Base-by-base conservation (phyloP, 495 filamentous ascomycete species). In the Emericellopsis terricola region DNA sequence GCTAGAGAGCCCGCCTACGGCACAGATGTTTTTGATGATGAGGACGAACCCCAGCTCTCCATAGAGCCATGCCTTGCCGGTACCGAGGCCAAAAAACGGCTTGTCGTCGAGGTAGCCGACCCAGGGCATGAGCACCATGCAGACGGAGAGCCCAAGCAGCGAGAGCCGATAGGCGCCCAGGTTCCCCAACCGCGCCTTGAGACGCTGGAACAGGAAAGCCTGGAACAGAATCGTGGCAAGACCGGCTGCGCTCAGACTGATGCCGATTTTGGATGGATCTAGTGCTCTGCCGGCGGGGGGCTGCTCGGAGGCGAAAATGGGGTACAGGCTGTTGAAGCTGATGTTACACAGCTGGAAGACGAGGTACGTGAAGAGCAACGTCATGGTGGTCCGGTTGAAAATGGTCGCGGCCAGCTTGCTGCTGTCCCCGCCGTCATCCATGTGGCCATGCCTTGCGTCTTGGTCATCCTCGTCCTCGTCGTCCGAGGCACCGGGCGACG, bases 311-410 rank as follows among this genome's bases (percentile, higher is more conserved):
- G 71, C 78, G 44, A 94, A 97, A 30, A 96, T 87, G 1, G 89
- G 83, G 44, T 91, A 94, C 1, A 94, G 61, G 15, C 81, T 81
- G 47, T 84, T 89, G 64, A 83, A 94, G 8, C 81, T 75, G 39
- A 91, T 76, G 50, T 94, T 93, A 34, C 75, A 71, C 17, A 94
- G 64, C 34, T 91, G 81, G 48, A 94, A 94, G 23, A 94, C 75
- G 19, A 86, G 59, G 44, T 86, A 92, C 2, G 84, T 87, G 19
- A 68, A 46, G 8, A 94, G 68, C 0, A 97, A 64, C 8, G 89
- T 57, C 19, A 91, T 46, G 0, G 85, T 94, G 33, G 87, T 78
- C 6, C 79, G 71, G 39, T 76, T 89, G 24, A 81, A 66, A 3
- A 87, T 57, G 20, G 44, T 62, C 38, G 42, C 45, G 21, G 35